Conservation (phyloP, 1,139 yeast genomes). For the Wickerhamomyces sp. region DNA sequence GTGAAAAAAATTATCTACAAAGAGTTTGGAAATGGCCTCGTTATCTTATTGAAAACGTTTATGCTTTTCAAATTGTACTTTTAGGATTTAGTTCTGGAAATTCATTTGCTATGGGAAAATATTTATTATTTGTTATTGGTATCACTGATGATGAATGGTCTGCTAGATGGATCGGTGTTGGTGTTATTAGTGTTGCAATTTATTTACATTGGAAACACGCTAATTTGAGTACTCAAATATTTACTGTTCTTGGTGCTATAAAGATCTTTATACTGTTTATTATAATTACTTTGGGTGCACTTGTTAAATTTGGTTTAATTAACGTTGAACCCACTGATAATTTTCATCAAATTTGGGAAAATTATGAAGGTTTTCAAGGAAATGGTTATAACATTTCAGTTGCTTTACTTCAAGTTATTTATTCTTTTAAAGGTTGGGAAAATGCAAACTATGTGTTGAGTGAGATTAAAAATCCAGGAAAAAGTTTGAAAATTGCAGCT, state of each 20-base stretch:
- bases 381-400: conserved; percentile 35
- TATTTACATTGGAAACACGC: conserved; percentile 37
- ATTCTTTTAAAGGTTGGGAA: conserved; percentile 63
- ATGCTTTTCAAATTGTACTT: conserved; percentile 42
- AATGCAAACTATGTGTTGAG: conserved; percentile 46
- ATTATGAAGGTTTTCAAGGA: conserved; percentile 19
- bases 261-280: conserved; percentile 37
- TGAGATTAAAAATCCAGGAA: conserved; percentile 45
- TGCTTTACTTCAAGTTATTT: conserved; percentile 52
- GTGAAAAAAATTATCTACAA: conserved; percentile 46
- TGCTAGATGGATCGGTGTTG: conserved; percentile 41
- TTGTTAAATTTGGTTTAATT: conserved; percentile 8
- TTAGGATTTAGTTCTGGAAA: conserved; percentile 48
- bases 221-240: conserved; percentile 37
- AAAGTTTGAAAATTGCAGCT: conserved; percentile 43
- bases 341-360: conserved; percentile 30
- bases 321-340: conserved; percentile 16
- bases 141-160: conserved; percentile 25
- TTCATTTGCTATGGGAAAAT: conserved; percentile 47
- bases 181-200: conserved; percentile 37
- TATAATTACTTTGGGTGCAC: conserved; percentile 34
- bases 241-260: conserved; percentile 39
- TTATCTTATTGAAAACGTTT: conserved; percentile 28
- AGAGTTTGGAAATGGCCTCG: conserved; percentile 28
- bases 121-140: conserved; percentile 36